Evolutionary conservation across 768 basidiomycete genomes (phyloP), one percentile per base, ranked within the genome.

Genomic region (Rhizopogon salebrosus): DNA sequence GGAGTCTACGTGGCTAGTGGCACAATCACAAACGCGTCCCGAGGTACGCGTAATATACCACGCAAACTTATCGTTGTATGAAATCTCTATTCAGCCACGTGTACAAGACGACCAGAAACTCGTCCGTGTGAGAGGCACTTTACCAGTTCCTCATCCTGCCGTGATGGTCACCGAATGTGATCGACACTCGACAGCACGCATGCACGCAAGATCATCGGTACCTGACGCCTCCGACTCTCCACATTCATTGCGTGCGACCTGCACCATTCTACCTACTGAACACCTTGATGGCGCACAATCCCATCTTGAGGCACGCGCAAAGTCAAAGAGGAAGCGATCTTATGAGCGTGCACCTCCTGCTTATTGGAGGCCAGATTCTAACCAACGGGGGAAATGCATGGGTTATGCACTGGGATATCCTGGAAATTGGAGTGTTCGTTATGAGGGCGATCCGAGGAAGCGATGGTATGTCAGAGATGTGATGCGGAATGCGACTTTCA

Each of bases 351-450:
- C 56, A 0, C 37, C 54, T 3, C 61, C 68, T 24, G 56, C 60
- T 41, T 68, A 66, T 50, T 68, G 67, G 67, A 61, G 60, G 39
- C 68, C 68, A 7, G 48, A 62, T 5, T 40, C 56, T 22, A 52
- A 35, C 4, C 7, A 59, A 42, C 59, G 50, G 20, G 66, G 60
- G 29, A 61, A 60, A 52, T 63, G 64, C 53, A 42, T 62, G 57
- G 67, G 68, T 13, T 68, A 70, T 51, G 67, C 57, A 2, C 29
- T 68, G 14, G 67, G 67, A 0, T 68, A 70, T 56, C 68, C 68
- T 22, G 62, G 66, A 36, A 62, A 52, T 38, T 68, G 64, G 66
- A 57, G 54, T 31, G 46, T 59, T 53, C 22, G 42, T n/a, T 53
- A 53, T 22, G 52, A 53, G 11, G 52, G 52, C 8, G 52, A 53